phyloP scores from a whole-genome alignment of 2,329 filamentous ascomycete species.

The Pseudogymnoascus sp. region DNA sequence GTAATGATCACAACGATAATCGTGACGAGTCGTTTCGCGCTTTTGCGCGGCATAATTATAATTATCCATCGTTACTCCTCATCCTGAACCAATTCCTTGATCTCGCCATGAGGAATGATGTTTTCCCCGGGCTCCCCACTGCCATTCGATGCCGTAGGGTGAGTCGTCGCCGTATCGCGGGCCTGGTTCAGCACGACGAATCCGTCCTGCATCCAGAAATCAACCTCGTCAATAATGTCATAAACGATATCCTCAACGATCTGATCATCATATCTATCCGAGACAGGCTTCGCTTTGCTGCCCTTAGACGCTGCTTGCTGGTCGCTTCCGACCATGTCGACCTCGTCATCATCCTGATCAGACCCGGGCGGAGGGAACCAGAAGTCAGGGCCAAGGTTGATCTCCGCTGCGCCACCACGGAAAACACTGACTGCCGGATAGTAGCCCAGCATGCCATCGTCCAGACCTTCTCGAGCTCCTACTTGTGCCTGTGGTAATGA shows the following conservation, averaged over 20 bases:
- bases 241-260: conserved; percentile 91
- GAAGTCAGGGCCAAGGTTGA: conserved; percentile 91
- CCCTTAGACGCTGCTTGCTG: conserved; percentile 25
- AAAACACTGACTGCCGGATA: conserved; percentile 92
- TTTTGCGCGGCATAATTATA: background rate
- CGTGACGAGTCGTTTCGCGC: background rate
- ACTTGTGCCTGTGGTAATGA: conserved; percentile 64
- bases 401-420: conserved; percentile 79
- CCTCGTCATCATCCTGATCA: conserved; percentile 35
- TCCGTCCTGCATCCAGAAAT: conserved; percentile 73
- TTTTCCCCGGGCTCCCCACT: conserved; percentile 35
- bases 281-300: conserved; percentile 48
- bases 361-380: conserved; percentile 71
- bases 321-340: conserved; percentile 40
- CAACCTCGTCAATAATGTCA: conserved; percentile 89
- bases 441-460: conserved; percentile 93
- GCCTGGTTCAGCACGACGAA: conserved; percentile 30
- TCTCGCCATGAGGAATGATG: conserved; percentile 39
- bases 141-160: conserved; percentile 22
- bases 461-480: conserved; percentile 76
- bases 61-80: conserved; percentile 33
- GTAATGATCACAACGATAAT: background rate
- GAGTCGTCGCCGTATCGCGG: background rate
- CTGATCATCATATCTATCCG: conserved; percentile 81
- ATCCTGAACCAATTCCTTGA: conserved; percentile 59